These are phyloP conservation scores for Rhizophagus clarus DNA, from an alignment of 192 early-diverging fungal genomes.

Conservation along the genomic window DNA sequence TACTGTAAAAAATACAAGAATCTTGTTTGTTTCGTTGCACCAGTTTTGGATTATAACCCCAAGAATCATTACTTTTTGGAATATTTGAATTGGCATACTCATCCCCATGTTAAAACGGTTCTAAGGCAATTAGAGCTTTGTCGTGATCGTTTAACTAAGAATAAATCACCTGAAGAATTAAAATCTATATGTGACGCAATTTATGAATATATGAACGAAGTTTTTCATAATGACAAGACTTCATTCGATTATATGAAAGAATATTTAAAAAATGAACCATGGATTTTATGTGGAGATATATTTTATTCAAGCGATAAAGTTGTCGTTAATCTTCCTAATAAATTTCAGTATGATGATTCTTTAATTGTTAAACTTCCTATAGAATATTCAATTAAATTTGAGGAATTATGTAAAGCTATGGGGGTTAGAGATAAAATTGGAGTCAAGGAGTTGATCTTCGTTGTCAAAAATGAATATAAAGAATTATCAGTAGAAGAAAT, in stretches of 20 bases:
- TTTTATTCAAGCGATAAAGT: neutral
- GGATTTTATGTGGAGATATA: neutral
- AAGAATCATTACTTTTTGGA: neutral
- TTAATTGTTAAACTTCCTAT: conserved; percentile 7
- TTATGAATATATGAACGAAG: conserved; percentile 16
- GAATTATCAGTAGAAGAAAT: neutral
- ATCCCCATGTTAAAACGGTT: neutral
- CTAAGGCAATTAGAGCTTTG: neutral
- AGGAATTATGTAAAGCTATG: neutral
- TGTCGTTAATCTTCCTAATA: neutral
- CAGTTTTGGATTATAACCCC: neutral
- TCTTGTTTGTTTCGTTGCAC: neutral
- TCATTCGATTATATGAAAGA: neutral
- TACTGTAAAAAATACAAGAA: neutral
- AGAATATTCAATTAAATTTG: neutral
- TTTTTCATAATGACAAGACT: neutral
- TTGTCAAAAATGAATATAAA: neutral
- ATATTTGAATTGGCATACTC: neutral
- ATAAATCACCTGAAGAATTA: neutral
- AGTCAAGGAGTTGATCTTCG: neutral
- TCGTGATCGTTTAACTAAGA: neutral
- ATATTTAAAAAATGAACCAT: neutral
- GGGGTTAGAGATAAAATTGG: neutral
- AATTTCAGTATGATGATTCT: neutral
- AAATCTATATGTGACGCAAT: neutral